These are phyloP conservation scores for Alternaria consortialis DNA, from an alignment of 2,329 filamentous ascomycete genomes.

Conservation along the genomic window DNA sequence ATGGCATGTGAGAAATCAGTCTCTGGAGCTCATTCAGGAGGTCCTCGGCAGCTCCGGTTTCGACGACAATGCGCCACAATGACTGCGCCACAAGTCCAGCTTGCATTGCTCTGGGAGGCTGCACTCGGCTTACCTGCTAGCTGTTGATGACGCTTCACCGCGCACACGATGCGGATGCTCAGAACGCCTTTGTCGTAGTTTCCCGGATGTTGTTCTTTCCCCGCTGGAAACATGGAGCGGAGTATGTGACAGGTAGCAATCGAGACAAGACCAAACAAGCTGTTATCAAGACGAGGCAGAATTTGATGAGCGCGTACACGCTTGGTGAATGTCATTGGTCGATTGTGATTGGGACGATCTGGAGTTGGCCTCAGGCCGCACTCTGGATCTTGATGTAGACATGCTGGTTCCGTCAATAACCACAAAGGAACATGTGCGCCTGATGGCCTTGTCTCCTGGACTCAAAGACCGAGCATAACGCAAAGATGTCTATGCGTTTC, in stretches of 20 bases:
- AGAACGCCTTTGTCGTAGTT: background rate
- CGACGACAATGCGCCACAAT: background rate
- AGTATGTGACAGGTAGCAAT: conserved; percentile 3
- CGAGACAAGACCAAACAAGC: conserved; percentile 4
- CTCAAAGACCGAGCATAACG: background rate
- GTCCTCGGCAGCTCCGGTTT: background rate
- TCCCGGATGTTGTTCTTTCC: background rate
- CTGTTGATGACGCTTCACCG: background rate
- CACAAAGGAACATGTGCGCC: background rate
- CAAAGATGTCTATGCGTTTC: background rate
- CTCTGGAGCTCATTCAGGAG: no score
- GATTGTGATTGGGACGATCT: background rate
- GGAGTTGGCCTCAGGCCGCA: background rate
- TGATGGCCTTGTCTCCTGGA: background rate
- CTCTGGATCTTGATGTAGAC: background rate
- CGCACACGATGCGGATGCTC: background rate
- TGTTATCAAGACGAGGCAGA: conserved; percentile 13
- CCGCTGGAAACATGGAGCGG: background rate
- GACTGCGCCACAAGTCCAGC: background rate
- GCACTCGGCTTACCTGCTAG: background rate
- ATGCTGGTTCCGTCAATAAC: background rate
- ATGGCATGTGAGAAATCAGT: background rate
- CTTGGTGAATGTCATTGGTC: background rate
- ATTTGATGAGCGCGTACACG: background rate
- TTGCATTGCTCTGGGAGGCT: background rate